phyloP scores from a whole-genome alignment of 164 flowering plant genomes.

The Vitis labrusca region DNA sequence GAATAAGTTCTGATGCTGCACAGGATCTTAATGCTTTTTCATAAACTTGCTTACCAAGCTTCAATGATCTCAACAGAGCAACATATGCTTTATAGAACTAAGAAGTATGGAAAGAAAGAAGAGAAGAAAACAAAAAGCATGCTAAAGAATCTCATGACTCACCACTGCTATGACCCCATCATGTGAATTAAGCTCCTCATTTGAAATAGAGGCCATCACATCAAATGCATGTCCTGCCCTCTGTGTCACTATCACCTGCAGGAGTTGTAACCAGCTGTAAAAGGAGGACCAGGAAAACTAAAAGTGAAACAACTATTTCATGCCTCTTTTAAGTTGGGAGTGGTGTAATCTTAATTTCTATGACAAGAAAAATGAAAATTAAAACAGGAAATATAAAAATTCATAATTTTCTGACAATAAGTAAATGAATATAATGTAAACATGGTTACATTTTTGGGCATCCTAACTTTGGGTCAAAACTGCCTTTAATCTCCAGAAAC shows the following conservation, averaged over 20 bases:
- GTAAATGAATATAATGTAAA: too few relatives aligned
- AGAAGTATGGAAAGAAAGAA: background rate
- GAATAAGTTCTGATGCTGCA: background rate
- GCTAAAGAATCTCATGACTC: slow-evolving; percentile 35
- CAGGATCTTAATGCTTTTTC: background rate
- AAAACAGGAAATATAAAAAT: too few relatives aligned
- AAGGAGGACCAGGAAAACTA: too few relatives aligned
- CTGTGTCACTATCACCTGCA: slow-evolving; percentile 77
- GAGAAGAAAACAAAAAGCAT: background rate
- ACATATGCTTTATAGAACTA: background rate
- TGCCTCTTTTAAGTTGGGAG: too few relatives aligned
- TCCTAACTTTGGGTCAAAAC: too few relatives aligned
- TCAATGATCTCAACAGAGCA: background rate
- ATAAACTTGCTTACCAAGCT: slow-evolving; percentile 1
- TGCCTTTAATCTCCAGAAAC: too few relatives aligned
- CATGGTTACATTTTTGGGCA: too few relatives aligned
- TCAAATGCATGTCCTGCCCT: slow-evolving; percentile 91
- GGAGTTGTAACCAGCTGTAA: too few relatives aligned
- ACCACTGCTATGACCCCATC: slow-evolving; percentile 91
- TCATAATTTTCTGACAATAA: too few relatives aligned
- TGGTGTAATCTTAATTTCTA: too few relatives aligned
- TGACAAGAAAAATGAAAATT: too few relatives aligned
- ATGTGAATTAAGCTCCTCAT: slow-evolving; percentile 62
- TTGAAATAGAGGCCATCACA: slow-evolving; percentile 58
- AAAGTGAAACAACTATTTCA: too few relatives aligned